These are phyloP conservation scores for Setomelanomma holmii DNA, from an alignment of 2,329 filamentous ascomycete genomes.

Conservation along the genomic window DNA sequence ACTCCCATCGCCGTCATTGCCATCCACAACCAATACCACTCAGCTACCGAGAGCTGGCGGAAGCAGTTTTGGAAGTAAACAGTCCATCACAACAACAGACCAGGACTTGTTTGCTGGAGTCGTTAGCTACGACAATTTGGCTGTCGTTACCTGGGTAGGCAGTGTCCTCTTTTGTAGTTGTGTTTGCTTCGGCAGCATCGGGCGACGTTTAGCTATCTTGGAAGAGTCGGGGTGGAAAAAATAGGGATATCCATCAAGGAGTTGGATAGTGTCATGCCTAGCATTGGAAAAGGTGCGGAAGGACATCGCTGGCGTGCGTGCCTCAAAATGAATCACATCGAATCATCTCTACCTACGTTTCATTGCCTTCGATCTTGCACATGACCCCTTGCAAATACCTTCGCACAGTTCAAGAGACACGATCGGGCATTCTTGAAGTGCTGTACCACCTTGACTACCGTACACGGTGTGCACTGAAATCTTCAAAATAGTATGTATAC, in stretches of 20 bases:
- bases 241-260: background rate
- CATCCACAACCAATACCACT: conserved; percentile 32
- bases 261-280: no score
- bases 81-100: conserved; percentile 1
- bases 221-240: conserved; percentile 26
- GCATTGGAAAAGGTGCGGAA: no score
- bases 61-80: conserved; percentile 1
- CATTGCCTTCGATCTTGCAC: no score
- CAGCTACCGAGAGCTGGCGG: conserved; percentile 17
- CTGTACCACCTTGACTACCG: no score
- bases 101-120: conserved; percentile 58
- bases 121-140: conserved; percentile 69
- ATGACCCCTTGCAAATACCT: no score
- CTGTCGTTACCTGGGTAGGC: conserved; percentile 84
- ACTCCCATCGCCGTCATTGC: conserved; percentile 62
- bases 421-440: no score
- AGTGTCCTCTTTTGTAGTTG: conserved; percentile 95
- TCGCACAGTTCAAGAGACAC: no score
- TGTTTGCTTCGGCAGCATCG: conserved; percentile 96
- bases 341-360: no score
- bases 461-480: no score
- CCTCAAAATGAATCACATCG: no score
- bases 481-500: no score
- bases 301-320: no score
- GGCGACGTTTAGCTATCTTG: conserved; percentile 70